Conservation (phyloP, 2,329 filamentous ascomycete genomes). For the Exophiala sp. region DNA sequence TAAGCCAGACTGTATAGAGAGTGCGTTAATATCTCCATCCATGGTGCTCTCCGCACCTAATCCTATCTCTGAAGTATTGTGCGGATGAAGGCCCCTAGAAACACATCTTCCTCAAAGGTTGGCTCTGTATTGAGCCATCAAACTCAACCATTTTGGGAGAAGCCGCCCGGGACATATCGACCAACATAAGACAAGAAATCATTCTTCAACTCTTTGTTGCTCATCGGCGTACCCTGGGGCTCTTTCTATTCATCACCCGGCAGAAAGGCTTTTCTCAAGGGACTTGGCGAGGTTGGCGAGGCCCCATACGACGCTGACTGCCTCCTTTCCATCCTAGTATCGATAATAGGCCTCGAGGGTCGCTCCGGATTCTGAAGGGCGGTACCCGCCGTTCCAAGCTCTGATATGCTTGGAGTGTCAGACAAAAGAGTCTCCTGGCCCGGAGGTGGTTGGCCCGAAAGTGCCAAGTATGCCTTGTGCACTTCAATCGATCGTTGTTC, state of each 20-base stretch:
- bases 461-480: background rate
- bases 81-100: too few species aligned
- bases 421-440: background rate
- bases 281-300: constrained; percentile 10
- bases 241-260: constrained; percentile 8
- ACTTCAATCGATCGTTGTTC: background rate
- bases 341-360: background rate
- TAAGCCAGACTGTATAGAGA: too few species aligned
- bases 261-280: constrained; percentile 6
- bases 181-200: too few species aligned
- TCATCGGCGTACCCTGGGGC: too few species aligned
- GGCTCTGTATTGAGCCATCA: too few species aligned
- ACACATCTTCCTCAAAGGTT: too few species aligned
- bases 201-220: background rate
- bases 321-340: constrained; percentile 2
- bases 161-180: too few species aligned
- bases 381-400: background rate
- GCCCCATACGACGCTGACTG: background rate
- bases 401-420: constrained; percentile 1
- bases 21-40: too few species aligned
- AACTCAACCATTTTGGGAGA: too few species aligned
- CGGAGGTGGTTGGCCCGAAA: background rate
- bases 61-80: too few species aligned
- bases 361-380: background rate
- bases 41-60: too few species aligned